Evolutionary conservation across 768 basidiomycete genomes (phyloP).

Genomic region (Tylopilus rubrobrunneus): DNA sequence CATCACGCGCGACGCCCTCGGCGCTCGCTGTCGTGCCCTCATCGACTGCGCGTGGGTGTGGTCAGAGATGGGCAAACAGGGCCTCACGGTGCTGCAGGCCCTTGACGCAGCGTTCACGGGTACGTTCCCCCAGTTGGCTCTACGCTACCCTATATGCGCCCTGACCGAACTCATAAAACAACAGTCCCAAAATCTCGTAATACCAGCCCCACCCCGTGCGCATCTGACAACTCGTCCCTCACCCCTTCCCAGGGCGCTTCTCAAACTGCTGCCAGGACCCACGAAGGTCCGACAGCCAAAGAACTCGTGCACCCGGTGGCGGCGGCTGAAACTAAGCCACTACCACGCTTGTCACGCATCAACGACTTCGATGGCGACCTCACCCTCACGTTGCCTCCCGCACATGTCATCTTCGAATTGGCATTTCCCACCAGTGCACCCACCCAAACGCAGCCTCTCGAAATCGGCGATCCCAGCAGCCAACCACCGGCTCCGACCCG

Average conservation of each 20-base stretch:
- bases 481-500: neutral
- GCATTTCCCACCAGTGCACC: slow-evolving; percentile 26
- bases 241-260: slow-evolving; percentile 78
- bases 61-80: slow-evolving; percentile 64
- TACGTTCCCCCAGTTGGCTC: neutral
- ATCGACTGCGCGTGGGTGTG: slow-evolving; percentile 67
- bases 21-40: slow-evolving; percentile 61
- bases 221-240: slow-evolving; percentile 58
- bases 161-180: neutral
- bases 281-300: slow-evolving; percentile 12
- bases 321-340: neutral
- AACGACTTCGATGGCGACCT: slow-evolving; percentile 5
- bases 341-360: neutral
- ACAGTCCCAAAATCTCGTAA: slow-evolving; percentile 2
- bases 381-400: slow-evolving; percentile 16
- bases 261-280: too few species aligned
- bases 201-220: slow-evolving; percentile 23
- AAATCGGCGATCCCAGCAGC: neutral
- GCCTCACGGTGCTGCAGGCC: slow-evolving; percentile 32
- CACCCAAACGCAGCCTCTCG: too few species aligned
- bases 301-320: neutral
- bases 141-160: neutral
- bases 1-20: slow-evolving; percentile 61
- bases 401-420: slow-evolving; percentile 27
- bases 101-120: neutral